These are phyloP conservation scores for Moniliella sp. DNA, from an alignment of 1,284 basidiomycete genomes.

Conservation along the genomic window DNA sequence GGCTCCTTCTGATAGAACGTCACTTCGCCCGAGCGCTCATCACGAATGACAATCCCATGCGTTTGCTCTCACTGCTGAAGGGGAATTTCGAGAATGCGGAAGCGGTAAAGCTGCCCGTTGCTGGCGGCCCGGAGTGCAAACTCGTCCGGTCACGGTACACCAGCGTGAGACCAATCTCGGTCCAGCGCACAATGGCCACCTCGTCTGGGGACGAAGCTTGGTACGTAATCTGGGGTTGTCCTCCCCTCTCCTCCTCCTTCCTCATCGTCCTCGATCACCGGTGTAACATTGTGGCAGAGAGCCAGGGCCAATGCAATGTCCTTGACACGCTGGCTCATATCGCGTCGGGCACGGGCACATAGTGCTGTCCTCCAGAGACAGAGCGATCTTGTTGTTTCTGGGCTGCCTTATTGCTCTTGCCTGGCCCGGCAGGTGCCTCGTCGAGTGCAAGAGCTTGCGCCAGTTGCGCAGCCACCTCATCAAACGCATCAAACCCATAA, in stretches of 20 bases:
- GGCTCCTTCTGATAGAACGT: constrained; percentile 82
- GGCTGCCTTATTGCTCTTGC: no score
- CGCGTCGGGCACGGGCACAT: constrained; percentile 59
- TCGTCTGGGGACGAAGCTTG: constrained; percentile 96
- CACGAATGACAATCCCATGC: constrained; percentile 94
- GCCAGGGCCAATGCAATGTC: constrained; percentile 83
- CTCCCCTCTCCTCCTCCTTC: no score
- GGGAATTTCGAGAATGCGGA: constrained; percentile 67
- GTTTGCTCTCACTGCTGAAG: constrained; percentile 87
- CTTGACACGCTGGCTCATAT: constrained; percentile 80
- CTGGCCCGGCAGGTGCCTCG: constrained; percentile 4
- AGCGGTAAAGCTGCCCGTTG: constrained; percentile 31
- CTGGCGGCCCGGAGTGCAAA: no score
- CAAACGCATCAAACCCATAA: constrained; percentile 88
- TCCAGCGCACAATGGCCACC: constrained; percentile 97
- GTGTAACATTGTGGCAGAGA: constrained; percentile 92
- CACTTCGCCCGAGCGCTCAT: constrained; percentile 52
- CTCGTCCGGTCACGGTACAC: constrained; percentile 64
- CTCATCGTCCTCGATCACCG: constrained; percentile 78
- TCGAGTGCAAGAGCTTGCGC: constrained; percentile 48
- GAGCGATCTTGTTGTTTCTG: no score
- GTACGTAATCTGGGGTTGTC: no score
- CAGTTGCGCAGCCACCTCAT: constrained; percentile 77
- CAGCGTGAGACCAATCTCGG: constrained; percentile 72
- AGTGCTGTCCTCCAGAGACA: no score